Evolutionary conservation across 257 asterid genomes (phyloP), one percentile per base, ranked within the genome.

Genomic region (Fraxinus anomala): DNA sequence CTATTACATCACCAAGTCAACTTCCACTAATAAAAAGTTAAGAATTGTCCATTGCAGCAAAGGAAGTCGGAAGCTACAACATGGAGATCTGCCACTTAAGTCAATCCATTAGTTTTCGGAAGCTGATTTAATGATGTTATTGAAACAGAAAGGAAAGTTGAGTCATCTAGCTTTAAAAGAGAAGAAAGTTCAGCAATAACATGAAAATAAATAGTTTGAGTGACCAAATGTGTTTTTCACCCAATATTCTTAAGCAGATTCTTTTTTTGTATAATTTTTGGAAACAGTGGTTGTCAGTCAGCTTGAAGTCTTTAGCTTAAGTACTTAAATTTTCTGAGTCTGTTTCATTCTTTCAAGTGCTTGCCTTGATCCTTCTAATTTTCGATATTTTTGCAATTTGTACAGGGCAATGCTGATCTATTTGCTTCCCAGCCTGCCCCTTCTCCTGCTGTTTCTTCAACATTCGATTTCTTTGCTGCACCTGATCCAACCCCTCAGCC

Each of bases 351-450:
- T 67, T 76, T 70, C 21, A 51, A 39, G 78, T 17, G 73, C 30
- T 31, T 47, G 73, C 21, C 73, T 51, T 40, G 51, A 54, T 40
- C 24, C 73, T 30, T 59, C 84, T 72, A 42, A 79, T 77, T 65
- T 51, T 76, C 69, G 3, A 47, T 61, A 54, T 74, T 80, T 56
- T 76, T 69, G 28, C 66, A 76, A 37, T 74, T 73, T 76, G 68
- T 84, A 80, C 94, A 92, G 98, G 81, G 80, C 75, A 83, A 81
- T 70, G 86, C 86, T 33, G 94, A 92, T 84, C 86, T 92, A 74
- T 92, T 94, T 90, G 88, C 97, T 71, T 83, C 95, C 69, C 91
- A 89, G 79, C 86, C 92, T 76, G 73, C 88, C 68, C 85, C 92
- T 33, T 28, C 93, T 63, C 77, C 90, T 68, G 85, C 85, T 69